phyloP scores from a whole-genome alignment of 176 grass and related monocot genomes.

The Avena atlantica region DNA sequence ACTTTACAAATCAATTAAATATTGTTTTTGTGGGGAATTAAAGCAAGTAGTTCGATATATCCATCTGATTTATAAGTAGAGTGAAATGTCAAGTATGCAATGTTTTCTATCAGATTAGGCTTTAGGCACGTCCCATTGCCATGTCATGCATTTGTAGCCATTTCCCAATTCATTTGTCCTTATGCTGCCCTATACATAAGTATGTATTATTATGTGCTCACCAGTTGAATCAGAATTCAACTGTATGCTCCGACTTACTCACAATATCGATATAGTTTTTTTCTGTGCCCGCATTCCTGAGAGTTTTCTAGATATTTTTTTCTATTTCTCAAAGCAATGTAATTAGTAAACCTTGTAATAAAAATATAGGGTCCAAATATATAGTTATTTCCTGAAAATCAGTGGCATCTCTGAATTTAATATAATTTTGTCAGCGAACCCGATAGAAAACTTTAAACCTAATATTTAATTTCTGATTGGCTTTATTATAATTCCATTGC shows the following conservation, averaged over 20 bases:
- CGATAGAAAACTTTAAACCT: no score
- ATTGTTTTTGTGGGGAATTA: background rate
- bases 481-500: no score
- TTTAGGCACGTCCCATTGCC: background rate
- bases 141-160: background rate
- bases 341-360: background rate
- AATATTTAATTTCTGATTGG: no score
- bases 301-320: background rate
- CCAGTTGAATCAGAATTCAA: background rate
- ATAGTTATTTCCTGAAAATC: no score
- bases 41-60: background rate
- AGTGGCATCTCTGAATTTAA: no score
- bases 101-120: background rate
- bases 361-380: no score
- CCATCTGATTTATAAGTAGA: background rate
- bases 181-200: background rate
- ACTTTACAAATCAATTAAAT: background rate
- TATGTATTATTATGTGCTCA: background rate
- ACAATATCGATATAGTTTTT: background rate
- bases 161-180: background rate
- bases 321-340: background rate
- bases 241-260: background rate
- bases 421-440: no score
- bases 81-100: background rate
- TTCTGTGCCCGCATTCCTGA: background rate